Base-by-base conservation (phyloP, 176 grass and related monocot species). In the Phoenix roebelenii region DNA sequence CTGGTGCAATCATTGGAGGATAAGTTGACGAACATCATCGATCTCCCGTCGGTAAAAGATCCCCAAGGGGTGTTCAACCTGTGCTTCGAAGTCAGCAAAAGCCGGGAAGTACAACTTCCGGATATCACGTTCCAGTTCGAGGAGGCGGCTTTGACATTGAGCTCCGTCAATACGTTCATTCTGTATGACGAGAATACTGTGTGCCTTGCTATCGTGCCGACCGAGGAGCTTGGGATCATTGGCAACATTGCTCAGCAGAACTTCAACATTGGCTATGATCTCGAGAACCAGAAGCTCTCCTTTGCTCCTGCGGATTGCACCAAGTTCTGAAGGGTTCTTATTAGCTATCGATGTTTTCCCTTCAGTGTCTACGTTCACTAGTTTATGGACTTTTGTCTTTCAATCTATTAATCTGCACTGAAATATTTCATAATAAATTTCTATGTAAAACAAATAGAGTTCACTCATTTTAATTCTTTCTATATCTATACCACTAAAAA, bases 191-290 rank as follows among this genome's bases (percentile, higher is more conserved):
- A 10, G 16, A 15, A 19, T 9, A 3, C 29, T 7, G 23, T 53
- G 15, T 61, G 69, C 49, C 49, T 72, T 2, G 57, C 57, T 1
- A n/a, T 15, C 23, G 2, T 1, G 15, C 1, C 22, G 29, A 14
- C 57, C 7, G 1, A 20, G 20, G 20, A 20, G 3, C 7, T 1
- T n/a, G 2, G 0, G 7, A 53, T 72, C 57, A 19, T 52, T 7
- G 69, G 69, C 16, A 72, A 60, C 54, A 7, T 58, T 16, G 67
- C 67, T 18, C 67, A 69, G 54, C 29, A 23, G 15, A 69, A 69
- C 15, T 50, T 58, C 20, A 29, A 58, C n/a, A 39, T 69, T 2
- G 32, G 20, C 1, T 69, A 50, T 49, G 67, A 69, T 49, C 54
- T 69, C 0, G 29, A 3, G 1, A 29, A 39, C 4, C 25, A n/a